Evolutionary conservation across 1,284 basidiomycete species (phyloP).

Genomic region (Fomitiporia mediterranea): DNA sequence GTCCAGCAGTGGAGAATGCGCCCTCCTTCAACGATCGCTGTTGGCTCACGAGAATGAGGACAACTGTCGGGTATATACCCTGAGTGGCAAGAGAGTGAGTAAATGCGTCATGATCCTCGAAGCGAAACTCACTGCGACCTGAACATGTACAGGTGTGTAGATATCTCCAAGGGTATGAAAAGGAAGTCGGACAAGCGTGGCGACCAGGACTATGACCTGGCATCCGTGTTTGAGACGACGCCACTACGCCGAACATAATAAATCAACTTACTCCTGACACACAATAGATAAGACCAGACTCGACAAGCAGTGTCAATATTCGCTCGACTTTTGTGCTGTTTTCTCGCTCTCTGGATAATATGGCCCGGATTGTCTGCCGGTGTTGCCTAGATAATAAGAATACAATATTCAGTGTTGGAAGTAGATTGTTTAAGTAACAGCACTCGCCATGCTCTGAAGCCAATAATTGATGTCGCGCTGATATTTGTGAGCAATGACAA

Average conservation of each 20-base stretch:
- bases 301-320: slow-evolving; percentile 4
- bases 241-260: not conserved
- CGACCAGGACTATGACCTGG: not conserved
- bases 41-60: slow-evolving; percentile 6
- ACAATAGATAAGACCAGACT: slow-evolving; percentile 7
- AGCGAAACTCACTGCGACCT: slow-evolving; percentile 1
- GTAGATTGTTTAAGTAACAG: not conserved
- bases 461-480: slow-evolving; percentile 1
- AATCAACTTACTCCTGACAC: not conserved
- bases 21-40: not conserved
- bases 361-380: not conserved
- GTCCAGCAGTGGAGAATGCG: not conserved
- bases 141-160: slow-evolving; percentile 6
- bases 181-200: not conserved
- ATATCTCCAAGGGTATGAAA: not conserved
- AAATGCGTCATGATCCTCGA: no score
- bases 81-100: not conserved
- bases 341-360: not conserved
- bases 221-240: not conserved
- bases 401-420: not conserved
- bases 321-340: slow-evolving; percentile 7
- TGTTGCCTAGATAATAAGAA: not conserved
- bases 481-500: slow-evolving; percentile 9
- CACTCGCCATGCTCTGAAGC: not conserved
- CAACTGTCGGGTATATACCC: slow-evolving; percentile 6